Evolutionary conservation across 306 rosid species (phyloP).

Genomic region (Rubus idaeus): DNA sequence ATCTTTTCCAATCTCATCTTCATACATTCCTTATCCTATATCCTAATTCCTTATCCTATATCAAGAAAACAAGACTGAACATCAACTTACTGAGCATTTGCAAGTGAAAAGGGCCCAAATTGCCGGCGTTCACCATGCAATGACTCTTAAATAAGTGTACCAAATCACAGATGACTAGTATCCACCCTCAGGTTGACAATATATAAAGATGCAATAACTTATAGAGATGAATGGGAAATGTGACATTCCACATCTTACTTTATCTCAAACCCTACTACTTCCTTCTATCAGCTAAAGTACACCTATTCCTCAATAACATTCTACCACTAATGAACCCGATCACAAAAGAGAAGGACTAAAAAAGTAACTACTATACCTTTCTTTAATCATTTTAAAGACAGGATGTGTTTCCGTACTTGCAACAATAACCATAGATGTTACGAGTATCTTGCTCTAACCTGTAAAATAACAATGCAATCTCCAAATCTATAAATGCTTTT

Average conservation of each 20-base stretch:
- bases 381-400: neutral
- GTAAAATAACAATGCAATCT: neutral
- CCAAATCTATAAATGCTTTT: neutral
- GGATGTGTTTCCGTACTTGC: neutral
- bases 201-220: neutral
- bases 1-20: neutral
- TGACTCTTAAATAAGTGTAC: too few relatives aligned
- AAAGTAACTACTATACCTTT: neutral
- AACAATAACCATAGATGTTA: neutral
- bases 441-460: neutral
- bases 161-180: neutral
- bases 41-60: neutral
- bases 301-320: neutral
- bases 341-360: neutral
- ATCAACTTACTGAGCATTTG: neutral
- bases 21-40: neutral
- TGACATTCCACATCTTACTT: neutral
- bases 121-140: neutral
- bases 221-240: neutral
- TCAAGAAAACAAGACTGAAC: constrained; percentile 6
- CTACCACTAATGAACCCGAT: neutral
- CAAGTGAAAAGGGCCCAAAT: neutral
- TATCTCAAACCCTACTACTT: neutral
- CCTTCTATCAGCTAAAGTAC: neutral
- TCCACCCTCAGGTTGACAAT: neutral